These are phyloP conservation scores for Tagetes erecta DNA, from an alignment of 129 eudicot genomes.

Conservation along the genomic window DNA sequence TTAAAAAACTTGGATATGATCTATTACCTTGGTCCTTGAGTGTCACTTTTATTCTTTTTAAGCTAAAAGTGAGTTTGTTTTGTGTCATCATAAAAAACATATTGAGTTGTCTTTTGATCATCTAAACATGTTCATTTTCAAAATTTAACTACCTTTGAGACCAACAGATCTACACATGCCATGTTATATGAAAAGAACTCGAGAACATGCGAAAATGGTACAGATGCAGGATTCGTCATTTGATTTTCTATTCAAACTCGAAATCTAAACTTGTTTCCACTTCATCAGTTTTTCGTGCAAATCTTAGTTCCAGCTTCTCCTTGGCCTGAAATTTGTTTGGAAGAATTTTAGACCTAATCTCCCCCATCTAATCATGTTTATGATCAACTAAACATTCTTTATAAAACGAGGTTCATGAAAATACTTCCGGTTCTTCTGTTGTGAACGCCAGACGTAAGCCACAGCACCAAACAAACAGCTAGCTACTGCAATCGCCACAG, in stretches of 20 bases:
- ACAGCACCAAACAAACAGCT: slow-evolving; percentile 97
- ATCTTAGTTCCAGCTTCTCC: slow-evolving; percentile 77
- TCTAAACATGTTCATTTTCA: neutral
- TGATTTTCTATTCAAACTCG: slow-evolving; percentile 16
- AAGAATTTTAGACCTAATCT: slow-evolving; percentile 6
- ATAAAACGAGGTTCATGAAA: slow-evolving; percentile 62
- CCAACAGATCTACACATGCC: neutral
- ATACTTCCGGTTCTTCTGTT: slow-evolving; percentile 91
- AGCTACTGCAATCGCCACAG: slow-evolving; percentile 80
- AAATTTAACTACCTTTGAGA: neutral
- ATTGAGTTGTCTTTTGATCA: too few species aligned
- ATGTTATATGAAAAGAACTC: slow-evolving; percentile 19
- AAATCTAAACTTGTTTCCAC: slow-evolving; percentile 24
- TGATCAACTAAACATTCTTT: slow-evolving; percentile 52
- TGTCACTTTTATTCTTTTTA: too few species aligned
- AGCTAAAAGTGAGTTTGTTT: too few species aligned
- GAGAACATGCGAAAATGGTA: slow-evolving; percentile 16
- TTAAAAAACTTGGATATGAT: too few species aligned
- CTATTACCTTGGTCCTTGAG: too few species aligned
- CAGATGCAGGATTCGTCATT: slow-evolving; percentile 5
- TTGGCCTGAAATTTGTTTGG: slow-evolving; percentile 66
- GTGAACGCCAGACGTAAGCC: slow-evolving; percentile 82
- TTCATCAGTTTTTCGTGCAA: slow-evolving; percentile 8
- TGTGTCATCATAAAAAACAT: too few species aligned
- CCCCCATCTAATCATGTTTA: slow-evolving; percentile 36